Base-by-base conservation (phyloP, 345 rosid genomes). In the Leavenworthia alabamica region DNA sequence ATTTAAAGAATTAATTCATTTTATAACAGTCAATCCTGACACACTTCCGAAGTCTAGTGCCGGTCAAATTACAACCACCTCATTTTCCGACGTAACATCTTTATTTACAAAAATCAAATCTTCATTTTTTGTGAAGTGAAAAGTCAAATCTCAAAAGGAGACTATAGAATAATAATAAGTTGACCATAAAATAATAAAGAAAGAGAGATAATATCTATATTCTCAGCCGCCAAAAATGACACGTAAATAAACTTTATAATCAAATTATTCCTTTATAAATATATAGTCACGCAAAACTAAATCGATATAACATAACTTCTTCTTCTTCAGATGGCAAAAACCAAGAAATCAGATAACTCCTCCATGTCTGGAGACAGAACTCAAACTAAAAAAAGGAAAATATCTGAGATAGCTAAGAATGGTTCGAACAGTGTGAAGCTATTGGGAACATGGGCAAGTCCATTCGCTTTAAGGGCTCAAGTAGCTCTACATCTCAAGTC, bases 401-500 rank as follows among this genome's bases (percentile, higher is more conserved):
- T 35, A 35, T 35, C 40, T 35, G 40, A 35, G n/a, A 62, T 70
- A 62, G 50, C 43, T 33, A 40, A 43, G 26, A 61, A 53, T 24
- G 67, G 67, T 60, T 60, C 67, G 17, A 43, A 35, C 7, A 40
- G 28, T 20, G 68, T 70, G 49, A 71, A 56, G 65, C 46, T 71
- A 8, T 1, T 71, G 6, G 75, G 75, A 16, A 40, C 59, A 56
- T 71, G 70, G 70, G 53, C 47, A 47, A 71, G 75, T 26, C 70
- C 75, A 15, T 71, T 29, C 7, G 70, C 65, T 10, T 16, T 63
- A 13, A 71, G 75, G 60, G 75, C 65, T 55, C 64, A 61, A 41
- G 37, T 71, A 3, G 75, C 75, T 56, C 51, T 71, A 56, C 64
- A 71, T 19, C 65, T 71, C 11, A 71, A 71, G 41, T 64, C 70